Evolutionary conservation across 305 asterid species (phyloP).

Genomic region (Solanum chacoense): DNA sequence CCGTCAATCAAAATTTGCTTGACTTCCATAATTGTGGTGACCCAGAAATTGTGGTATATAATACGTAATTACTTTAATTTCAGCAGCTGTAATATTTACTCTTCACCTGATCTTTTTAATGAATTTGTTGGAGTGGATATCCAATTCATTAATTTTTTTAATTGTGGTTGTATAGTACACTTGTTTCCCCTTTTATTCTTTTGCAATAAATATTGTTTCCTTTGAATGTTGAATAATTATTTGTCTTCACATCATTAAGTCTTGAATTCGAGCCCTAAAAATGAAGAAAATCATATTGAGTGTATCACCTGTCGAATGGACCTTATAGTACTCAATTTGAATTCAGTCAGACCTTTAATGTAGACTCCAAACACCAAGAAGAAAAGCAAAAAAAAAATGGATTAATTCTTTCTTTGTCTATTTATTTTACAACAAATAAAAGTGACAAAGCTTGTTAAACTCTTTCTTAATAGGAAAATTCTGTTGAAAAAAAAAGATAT

Average conservation of each 20-base stretch:
- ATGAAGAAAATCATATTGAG: too few species aligned
- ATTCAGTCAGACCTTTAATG: too few species aligned
- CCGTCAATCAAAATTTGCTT: not conserved
- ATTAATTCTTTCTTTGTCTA: not conserved
- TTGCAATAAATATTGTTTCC: not conserved
- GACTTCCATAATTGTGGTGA: not conserved
- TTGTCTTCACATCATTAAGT: not conserved
- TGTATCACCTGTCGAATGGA: fast-evolving
- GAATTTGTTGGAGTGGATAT: not conserved
- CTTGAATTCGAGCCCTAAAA: fast-evolving
- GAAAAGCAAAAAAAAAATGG: not conserved
- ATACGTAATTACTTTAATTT: not conserved
- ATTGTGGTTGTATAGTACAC: not conserved
- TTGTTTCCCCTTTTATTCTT: not conserved
- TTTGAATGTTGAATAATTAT: not conserved
- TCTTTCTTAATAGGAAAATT: not conserved
- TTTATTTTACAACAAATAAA: not conserved
- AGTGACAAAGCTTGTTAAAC: not conserved
- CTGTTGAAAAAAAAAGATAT: not conserved
- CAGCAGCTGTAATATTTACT: not conserved
- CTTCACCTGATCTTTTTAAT: not conserved
- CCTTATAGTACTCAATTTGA: too few species aligned
- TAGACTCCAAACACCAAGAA: too few species aligned
- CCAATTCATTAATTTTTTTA: not conserved
- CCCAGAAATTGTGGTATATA: not conserved